phyloP scores from a whole-genome alignment of 73 alveolate genomes.

The Urostyla sp. region DNA sequence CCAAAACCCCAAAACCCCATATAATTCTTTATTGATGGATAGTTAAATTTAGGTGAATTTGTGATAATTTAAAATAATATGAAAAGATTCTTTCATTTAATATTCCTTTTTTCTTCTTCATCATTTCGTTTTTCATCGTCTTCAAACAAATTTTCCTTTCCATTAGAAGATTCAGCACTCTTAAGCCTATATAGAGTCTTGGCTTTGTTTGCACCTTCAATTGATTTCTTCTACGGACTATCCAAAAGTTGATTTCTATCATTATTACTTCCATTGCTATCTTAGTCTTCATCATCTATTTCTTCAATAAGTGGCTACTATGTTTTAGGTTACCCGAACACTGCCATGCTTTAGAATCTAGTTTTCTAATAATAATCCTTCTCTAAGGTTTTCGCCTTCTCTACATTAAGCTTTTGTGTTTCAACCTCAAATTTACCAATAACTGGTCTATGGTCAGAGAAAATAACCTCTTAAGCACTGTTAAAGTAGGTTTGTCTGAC shows the following conservation, averaged over 20 bases:
- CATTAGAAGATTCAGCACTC: too few species aligned
- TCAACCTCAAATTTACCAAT: conserved; percentile 23
- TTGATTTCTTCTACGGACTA: background rate
- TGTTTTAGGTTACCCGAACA: background rate
- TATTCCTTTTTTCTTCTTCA: too few species aligned
- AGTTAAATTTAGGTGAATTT: too few species aligned
- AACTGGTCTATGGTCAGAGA: conserved; percentile 77
- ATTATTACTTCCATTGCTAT: background rate
- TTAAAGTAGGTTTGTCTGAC: background rate
- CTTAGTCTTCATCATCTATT: conserved; percentile 8
- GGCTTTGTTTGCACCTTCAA: background rate
- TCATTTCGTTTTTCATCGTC: too few species aligned
- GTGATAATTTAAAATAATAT: too few species aligned
- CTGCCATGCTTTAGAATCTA: conserved; percentile 40
- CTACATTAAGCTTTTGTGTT: conserved; percentile 46
- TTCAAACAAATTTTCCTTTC: too few species aligned
- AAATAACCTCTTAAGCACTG: conserved; percentile 25
- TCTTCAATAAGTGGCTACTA: conserved; percentile 12
- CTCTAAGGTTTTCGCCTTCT: conserved; percentile 22
- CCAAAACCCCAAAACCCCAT: too few species aligned
- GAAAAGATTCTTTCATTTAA: too few species aligned
- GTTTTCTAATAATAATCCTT: conserved; percentile 41
- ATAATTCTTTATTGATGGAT: too few species aligned
- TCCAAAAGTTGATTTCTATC: background rate
- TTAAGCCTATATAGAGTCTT: too few species aligned